These are phyloP conservation scores for Tetrapisispora pingtungensis DNA, from an alignment of 805 yeast genomes.

Conservation along the genomic window DNA sequence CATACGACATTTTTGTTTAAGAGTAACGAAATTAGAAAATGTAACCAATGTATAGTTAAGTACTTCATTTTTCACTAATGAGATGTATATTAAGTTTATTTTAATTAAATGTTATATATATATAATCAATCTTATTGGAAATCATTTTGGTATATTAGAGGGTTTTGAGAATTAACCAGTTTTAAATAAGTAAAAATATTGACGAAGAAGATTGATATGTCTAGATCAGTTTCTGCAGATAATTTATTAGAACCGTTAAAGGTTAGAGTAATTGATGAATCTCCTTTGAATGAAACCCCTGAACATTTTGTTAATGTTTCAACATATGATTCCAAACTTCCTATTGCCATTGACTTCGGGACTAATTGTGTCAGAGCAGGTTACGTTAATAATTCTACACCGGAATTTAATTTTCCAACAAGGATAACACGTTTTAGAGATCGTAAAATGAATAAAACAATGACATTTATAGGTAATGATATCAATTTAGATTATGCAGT, in stretches of 20 bases:
- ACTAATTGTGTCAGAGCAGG: slow-evolving; percentile 53
- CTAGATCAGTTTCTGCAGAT: slow-evolving; percentile 16
- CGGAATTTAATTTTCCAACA: slow-evolving; percentile 61
- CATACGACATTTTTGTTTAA: no score
- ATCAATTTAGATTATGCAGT: slow-evolving; percentile 59
- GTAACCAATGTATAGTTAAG: background rate
- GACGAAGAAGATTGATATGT: background rate
- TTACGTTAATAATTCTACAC: slow-evolving; percentile 35
- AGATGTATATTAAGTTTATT: no score
- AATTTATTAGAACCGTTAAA: slow-evolving; percentile 21
- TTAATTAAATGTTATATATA: no score
- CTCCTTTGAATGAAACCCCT: slow-evolving; percentile 24
- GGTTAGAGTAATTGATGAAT: slow-evolving; percentile 21
- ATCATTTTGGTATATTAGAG: no score
- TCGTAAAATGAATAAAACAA: slow-evolving; percentile 49
- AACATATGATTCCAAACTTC: slow-evolving; percentile 33
- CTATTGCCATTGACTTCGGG: slow-evolving; percentile 88
- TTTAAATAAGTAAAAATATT: no score
- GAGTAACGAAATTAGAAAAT: background rate
- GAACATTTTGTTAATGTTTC: slow-evolving; percentile 25
- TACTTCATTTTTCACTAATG: no score
- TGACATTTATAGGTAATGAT: slow-evolving; percentile 78
- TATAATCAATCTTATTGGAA: no score
- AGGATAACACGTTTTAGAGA: slow-evolving; percentile 69
- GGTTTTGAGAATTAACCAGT: no score